Percentiles rank a stretch among this genome's conserved stretches.
These are phyloP conservation scores for Sequoiadendron giganteum DNA, from an alignment of 75 land plant genomes.

Conservation along the genomic window DNA sequence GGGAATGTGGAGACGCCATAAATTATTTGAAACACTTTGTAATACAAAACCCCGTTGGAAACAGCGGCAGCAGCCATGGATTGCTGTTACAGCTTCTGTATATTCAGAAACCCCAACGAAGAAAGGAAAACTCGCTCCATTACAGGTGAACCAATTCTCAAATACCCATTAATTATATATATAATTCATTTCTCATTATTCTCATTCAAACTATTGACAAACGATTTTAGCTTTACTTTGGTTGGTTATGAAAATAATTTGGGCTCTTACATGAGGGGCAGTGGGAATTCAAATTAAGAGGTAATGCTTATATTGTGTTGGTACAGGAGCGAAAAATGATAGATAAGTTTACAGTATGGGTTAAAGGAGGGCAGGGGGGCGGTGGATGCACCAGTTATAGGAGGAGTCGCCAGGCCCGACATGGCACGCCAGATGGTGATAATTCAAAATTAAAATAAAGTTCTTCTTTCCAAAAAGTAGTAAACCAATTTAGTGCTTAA, in stretches of 20 bases:
- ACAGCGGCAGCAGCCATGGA: not conserved
- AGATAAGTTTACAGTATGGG: constrained; percentile 72
- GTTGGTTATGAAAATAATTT: not conserved
- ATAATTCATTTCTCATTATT: not conserved
- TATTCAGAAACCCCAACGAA: constrained; percentile 4
- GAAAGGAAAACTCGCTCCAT: constrained; percentile 13
- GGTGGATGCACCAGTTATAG: constrained; percentile 82
- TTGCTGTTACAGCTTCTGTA: not conserved
- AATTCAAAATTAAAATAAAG: not conserved
- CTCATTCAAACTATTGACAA: not conserved
- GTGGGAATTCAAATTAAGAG: not conserved
- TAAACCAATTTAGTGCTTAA: not conserved
- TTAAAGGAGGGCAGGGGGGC: constrained; percentile 94
- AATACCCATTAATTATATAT: not conserved
- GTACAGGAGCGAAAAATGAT: constrained; percentile 82
- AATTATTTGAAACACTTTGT: not conserved
- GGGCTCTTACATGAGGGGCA: not conserved
- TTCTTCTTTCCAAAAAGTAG: not conserved
- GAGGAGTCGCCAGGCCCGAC: constrained; percentile 70
- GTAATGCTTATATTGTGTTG: not conserved
- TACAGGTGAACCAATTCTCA: not conserved
- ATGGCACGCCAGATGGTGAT: constrained; percentile 84
- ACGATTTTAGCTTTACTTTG: not conserved
- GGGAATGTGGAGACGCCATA: constrained; percentile 3
- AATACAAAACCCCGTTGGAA: not conserved